Base-by-base conservation (phyloP, 768 basidiomycete species). In the Lactifluus pinguis region DNA sequence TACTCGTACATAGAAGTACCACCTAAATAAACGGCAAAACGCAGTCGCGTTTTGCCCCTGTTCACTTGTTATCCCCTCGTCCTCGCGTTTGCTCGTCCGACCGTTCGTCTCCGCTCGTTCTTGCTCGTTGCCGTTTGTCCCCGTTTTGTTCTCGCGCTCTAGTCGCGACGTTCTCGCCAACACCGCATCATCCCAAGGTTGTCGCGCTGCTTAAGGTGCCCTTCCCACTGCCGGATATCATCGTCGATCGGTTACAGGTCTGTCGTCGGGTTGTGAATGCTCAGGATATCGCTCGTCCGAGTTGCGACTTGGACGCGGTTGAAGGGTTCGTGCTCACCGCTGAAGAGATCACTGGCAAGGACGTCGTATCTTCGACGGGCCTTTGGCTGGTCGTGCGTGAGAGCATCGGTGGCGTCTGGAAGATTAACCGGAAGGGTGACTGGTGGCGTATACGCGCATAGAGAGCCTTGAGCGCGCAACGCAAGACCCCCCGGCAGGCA, bases 271-370 rank as follows among this genome's bases (percentile, higher is more conserved):
- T 78, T 50, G 65, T 79, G 50, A 72, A 69, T 14, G 67, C 73
- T 7, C 66, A 67, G 67, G 73, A 75, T 56, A 67, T 71, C 59
- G 70, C 70, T 59, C 65, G 70, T 14, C 69, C 71, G 38, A 57
- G 47, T 47, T 57, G 48, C 48, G 39, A 55, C 17, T 13, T 29
- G 13, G 63, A 50, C 63, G 63, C 53, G 47, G 65, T n/a, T n/a
- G 69, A 72, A 41, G 85, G 83, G 32, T 71, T 91, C 45, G 73
- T 83, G 36, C 73, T 98, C 53, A 89, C 84, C 1, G 92, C 91
- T 49, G 94, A 95, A 74, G 92, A 95, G 72, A 86, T 97, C 73
- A n/a, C n/a, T n/a, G n/a, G n/a, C n/a, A 95, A 97, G 74, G 95
- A 98, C 74, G 79, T 91, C 17, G 84, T 95, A 59, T 90, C 87